phyloP scores from a whole-genome alignment of 768 basidiomycete genomes.

The Lentinula sp. region DNA sequence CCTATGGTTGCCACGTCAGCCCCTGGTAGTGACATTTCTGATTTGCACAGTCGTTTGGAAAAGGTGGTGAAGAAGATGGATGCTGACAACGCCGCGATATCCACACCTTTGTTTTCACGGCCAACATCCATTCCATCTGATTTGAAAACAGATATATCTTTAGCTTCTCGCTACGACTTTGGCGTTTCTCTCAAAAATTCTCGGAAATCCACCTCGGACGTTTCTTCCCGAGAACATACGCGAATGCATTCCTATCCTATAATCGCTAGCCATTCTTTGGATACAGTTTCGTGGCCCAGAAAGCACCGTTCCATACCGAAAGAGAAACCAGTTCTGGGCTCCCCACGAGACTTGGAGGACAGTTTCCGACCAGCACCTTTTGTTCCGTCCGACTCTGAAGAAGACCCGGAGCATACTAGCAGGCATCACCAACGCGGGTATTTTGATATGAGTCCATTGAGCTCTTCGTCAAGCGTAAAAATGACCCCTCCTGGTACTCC shows the following conservation, averaged over 20 bases:
- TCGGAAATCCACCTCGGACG: slow-evolving; percentile 9
- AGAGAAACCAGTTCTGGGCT: slow-evolving; percentile 31
- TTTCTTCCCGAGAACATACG: slow-evolving; percentile 13
- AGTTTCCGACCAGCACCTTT: slow-evolving; percentile 21
- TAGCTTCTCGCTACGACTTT: slow-evolving; percentile 56
- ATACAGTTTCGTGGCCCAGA: slow-evolving; percentile 33
- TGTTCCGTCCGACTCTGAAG: slow-evolving; percentile 20
- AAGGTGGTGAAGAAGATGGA: slow-evolving; percentile 41
- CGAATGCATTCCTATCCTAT: slow-evolving; percentile 48
- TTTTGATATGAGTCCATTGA: slow-evolving; percentile 35
- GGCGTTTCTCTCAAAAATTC: slow-evolving; percentile 42
- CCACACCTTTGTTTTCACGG: neutral
- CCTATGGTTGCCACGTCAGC: slow-evolving; percentile 19
- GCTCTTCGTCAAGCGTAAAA: slow-evolving; percentile 22
- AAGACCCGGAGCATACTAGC: slow-evolving; percentile 15
- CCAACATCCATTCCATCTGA: slow-evolving; percentile 3
- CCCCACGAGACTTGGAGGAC: slow-evolving; percentile 42
- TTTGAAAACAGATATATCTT: slow-evolving; percentile 34
- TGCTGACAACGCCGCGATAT: slow-evolving; percentile 12
- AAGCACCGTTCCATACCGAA: neutral
- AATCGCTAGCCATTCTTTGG: slow-evolving; percentile 19
- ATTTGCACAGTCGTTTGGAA: slow-evolving; percentile 64
- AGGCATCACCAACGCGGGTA: slow-evolving; percentile 58
- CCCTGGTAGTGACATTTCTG: slow-evolving; percentile 42
- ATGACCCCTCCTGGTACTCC: slow-evolving; percentile 48